Conservation (phyloP, 169 alveolate genomes). For the Perkinsus chesapeaki region DNA sequence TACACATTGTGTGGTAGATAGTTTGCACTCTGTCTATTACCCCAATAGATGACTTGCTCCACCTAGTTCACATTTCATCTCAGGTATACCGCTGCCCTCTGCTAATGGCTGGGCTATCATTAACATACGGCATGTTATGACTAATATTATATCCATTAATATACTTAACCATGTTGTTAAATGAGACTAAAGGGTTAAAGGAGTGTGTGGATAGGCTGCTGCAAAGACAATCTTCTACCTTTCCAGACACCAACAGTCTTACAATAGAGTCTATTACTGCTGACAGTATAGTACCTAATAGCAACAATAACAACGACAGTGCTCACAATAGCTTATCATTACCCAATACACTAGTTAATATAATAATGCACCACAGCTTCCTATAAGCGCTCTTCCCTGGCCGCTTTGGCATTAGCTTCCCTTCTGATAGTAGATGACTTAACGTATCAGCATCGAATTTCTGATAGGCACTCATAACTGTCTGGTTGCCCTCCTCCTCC, state of each 20-base stretch:
- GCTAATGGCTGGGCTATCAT: constrained; percentile 23
- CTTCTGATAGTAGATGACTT: not conserved
- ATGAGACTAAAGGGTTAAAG: not conserved
- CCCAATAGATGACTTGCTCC: constrained; percentile 38
- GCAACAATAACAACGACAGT: not conserved
- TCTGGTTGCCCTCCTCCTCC: too few species aligned
- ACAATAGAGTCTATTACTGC: not conserved
- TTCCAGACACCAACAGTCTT: not conserved
- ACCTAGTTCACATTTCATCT: constrained; percentile 52
- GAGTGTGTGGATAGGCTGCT: not conserved
- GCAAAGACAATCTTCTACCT: not conserved
- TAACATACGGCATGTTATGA: not conserved
- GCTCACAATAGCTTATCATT: not conserved
- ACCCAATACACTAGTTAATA: not conserved
- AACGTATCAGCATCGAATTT: not conserved
- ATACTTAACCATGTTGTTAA: not conserved
- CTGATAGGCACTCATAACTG: not conserved
- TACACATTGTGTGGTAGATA: not conserved
- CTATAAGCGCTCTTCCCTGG: not conserved
- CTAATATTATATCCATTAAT: not conserved
- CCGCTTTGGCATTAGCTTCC: not conserved
- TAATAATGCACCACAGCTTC: not conserved
- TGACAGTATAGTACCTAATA: not conserved
- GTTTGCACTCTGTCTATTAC: not conserved
- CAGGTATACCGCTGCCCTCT: constrained; percentile 66